Evolutionary conservation across 108 stramenopile genomes (phyloP).

Genomic region (Skeletonema costatum): DNA sequence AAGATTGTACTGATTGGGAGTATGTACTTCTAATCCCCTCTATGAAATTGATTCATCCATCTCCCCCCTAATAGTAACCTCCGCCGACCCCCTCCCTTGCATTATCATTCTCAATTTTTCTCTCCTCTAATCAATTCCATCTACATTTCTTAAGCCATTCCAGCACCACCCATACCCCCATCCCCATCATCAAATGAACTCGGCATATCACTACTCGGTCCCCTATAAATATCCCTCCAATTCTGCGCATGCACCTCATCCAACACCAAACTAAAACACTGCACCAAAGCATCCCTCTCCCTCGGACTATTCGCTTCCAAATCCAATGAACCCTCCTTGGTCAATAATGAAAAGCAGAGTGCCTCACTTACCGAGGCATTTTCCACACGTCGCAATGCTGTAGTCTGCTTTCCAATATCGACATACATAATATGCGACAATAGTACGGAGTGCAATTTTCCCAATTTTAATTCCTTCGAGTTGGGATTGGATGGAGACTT

Average conservation of each 20-base stretch:
- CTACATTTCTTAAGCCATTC: neutral
- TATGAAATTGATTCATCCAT: too few species aligned
- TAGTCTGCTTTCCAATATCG: slow-evolving; percentile 87
- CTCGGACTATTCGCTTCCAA: slow-evolving; percentile 77
- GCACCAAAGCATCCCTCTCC: slow-evolving; percentile 83
- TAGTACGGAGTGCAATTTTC: slow-evolving; percentile 85
- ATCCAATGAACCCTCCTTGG: slow-evolving; percentile 88
- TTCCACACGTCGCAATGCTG: slow-evolving; percentile 82
- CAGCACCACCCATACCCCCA: neutral
- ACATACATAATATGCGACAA: slow-evolving; percentile 89
- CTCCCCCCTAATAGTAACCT: too few species aligned
- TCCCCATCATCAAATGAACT: slow-evolving; percentile 83
- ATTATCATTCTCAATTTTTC: too few species aligned
- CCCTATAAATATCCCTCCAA: slow-evolving; percentile 89
- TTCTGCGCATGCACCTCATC: slow-evolving; percentile 91
- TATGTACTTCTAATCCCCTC: too few species aligned
- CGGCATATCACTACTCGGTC: slow-evolving; percentile 85
- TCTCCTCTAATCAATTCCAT: neutral
- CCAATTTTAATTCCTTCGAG: slow-evolving; percentile 59
- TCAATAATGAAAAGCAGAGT: slow-evolving; percentile 82
- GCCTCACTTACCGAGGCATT: slow-evolving; percentile 75
- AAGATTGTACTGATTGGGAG: too few species aligned
- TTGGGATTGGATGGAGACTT: slow-evolving; percentile 48
- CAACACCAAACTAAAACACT: slow-evolving; percentile 81
- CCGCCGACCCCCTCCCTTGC: too few species aligned